Evolutionary conservation across 805 yeast species (phyloP).

Genomic region (Lipomyces starkeyi): DNA sequence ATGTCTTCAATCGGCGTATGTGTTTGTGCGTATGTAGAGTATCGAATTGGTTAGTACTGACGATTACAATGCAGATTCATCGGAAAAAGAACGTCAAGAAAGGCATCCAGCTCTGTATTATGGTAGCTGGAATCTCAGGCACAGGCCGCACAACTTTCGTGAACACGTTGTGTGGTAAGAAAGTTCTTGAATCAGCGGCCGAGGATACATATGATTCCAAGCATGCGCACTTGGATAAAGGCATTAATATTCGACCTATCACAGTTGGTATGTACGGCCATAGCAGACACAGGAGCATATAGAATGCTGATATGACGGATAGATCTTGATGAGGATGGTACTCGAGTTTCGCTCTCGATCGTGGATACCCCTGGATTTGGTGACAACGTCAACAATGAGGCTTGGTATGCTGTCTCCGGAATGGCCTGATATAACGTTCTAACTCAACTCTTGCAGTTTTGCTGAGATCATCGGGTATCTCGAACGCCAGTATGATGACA

Average conservation of each 20-base stretch:
- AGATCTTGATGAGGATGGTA: slow-evolving; percentile 60
- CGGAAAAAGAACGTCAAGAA: slow-evolving; percentile 67
- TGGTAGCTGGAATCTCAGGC: slow-evolving; percentile 76
- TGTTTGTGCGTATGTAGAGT: background rate
- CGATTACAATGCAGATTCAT: slow-evolving; percentile 46
- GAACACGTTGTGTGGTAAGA: slow-evolving; percentile 66
- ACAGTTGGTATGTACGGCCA: slow-evolving; percentile 42
- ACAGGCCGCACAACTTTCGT: slow-evolving; percentile 77
- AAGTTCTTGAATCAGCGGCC: slow-evolving; percentile 47
- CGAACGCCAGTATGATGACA: slow-evolving; percentile 72
- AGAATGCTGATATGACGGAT: slow-evolving; percentile 40
- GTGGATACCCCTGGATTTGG: slow-evolving; percentile 81
- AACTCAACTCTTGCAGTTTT: slow-evolving; percentile 39
- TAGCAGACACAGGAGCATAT: background rate
- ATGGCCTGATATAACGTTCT: slow-evolving; percentile 33
- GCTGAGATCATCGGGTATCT: slow-evolving; percentile 62
- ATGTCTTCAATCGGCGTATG: slow-evolving; percentile 18
- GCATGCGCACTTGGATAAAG: slow-evolving; percentile 48
- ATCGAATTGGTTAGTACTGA: background rate
- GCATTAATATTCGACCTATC: slow-evolving; percentile 54
- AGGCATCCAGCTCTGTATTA: slow-evolving; percentile 66
- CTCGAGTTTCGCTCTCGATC: slow-evolving; percentile 60
- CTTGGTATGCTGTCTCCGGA: slow-evolving; percentile 48
- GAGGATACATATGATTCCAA: slow-evolving; percentile 41
- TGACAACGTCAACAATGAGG: slow-evolving; percentile 69